phyloP scores from a whole-genome alignment of 768 basidiomycete species.

The Lactarius trivialis region DNA sequence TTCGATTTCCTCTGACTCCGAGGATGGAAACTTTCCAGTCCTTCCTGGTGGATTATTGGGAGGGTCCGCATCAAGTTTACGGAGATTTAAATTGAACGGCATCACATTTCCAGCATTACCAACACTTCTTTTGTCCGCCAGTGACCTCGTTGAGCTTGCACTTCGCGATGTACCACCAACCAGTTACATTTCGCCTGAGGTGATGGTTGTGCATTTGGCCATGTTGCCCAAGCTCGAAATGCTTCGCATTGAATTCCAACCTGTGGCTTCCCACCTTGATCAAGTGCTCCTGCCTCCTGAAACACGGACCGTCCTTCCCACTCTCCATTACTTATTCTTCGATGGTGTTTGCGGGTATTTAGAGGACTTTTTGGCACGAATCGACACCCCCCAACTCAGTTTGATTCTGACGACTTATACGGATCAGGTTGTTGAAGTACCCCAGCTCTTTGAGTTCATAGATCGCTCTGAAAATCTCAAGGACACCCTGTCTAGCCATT shows the following conservation, averaged over 20 bases:
- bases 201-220: no score
- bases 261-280: neutral
- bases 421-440: neutral
- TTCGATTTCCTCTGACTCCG: neutral
- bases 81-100: neutral
- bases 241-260: neutral
- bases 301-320: neutral
- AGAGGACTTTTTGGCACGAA: neutral
- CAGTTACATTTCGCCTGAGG: no score
- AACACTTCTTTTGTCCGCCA: no score
- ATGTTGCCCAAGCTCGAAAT: neutral
- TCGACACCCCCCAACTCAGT: neutral
- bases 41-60: neutral
- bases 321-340: neutral
- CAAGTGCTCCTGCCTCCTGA: neutral
- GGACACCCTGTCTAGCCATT: neutral
- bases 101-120: neutral
- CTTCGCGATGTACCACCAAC: no score
- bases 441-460: neutral
- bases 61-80: neutral
- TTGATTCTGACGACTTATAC: neutral
- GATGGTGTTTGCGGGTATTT: neutral
- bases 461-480: neutral
- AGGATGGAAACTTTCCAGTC: neutral
- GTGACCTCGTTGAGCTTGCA: no score